These are phyloP conservation scores for Naumovozyma baii DNA, from an alignment of 805 yeast genomes.

Conservation along the genomic window DNA sequence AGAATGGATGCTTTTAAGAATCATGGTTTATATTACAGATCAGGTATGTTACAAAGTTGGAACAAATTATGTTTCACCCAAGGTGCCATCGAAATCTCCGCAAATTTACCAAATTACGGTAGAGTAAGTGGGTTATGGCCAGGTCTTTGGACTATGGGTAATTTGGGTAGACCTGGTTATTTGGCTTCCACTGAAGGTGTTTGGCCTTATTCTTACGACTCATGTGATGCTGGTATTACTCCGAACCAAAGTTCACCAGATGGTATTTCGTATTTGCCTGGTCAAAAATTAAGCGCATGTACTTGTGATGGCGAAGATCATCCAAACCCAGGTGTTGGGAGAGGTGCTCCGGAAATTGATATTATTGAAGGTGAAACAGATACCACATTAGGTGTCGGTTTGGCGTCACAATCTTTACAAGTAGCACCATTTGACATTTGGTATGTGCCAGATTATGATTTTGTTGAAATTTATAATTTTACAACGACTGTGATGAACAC, in stretches of 20 bases:
- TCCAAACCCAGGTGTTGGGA: conserved; percentile 77
- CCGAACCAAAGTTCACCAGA: conserved; percentile 83
- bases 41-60: conserved; percentile 88
- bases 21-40: conserved; percentile 69
- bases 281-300: conserved; percentile 68
- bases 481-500: conserved; percentile 73
- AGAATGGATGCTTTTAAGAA: conserved; percentile 71
- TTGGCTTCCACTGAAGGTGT: conserved; percentile 78
- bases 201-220: conserved; percentile 82
- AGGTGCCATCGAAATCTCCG: conserved; percentile 66
- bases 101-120: conserved; percentile 67
- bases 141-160: conserved; percentile 88
- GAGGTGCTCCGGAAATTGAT: conserved; percentile 94
- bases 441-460: conserved; percentile 82
- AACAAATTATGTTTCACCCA: conserved; percentile 79
- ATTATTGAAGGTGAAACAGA: conserved; percentile 72
- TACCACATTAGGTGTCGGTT: conserved; percentile 44
- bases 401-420: conserved; percentile 84
- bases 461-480: conserved; percentile 55
- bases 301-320: conserved; percentile 73
- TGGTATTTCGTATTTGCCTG: conserved; percentile 75
- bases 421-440: conserved; percentile 87
- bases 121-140: conserved; percentile 81
- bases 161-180: conserved; percentile 81
- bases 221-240: conserved; percentile 86